Base-by-base conservation (phyloP, 2,329 filamentous ascomycete genomes). In the Calonectria hongkongensis region DNA sequence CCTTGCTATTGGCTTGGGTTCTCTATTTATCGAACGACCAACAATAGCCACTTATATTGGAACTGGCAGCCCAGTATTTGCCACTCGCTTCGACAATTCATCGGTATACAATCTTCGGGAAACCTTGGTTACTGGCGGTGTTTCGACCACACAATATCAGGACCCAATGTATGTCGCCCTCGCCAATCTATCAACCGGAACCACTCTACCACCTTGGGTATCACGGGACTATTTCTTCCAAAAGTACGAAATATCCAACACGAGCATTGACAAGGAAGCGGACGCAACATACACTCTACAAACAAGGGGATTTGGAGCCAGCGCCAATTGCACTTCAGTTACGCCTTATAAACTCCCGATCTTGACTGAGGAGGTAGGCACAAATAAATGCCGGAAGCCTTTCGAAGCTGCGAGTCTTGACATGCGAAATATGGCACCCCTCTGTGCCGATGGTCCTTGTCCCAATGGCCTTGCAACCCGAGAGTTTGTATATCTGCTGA, bases 1-100 rank as follows among this genome's bases (percentile, higher is more conserved):
- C 0, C 83, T 92, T 0, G 86, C 90, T 0, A 84, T 92, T 2
- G 84, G 88, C 0, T 82, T 92, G 0, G 84, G 87, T 68, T 87
- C 86, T 0, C 73, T 92, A 0, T 89, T 92, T 68, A 83, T 87
- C 27, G 86, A 90, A 15, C 65, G 73, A 0, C 68, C 74, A 0
- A 68, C 72, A 0, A 33, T 36, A 0, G 72, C 73, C 0, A 47
- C 30, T 0, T 75, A 79, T 13, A 12, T 65, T 0, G 64, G 65
- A 2, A 33, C 80, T 0, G 65, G 82, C 2, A 36, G 62, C 1
- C 77, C 81, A 0, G 8, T 39, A 0, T 71, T 76, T 10, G 69
- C 62, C 0, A 33, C 79, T 0, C 54, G n/a, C 0, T 76, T 85
- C 16, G 72, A 78, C 15, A 79, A 81, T 50, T 1, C 71, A 0